These are phyloP conservation scores for Apiotrichum sp. DNA, from an alignment of 1,284 basidiomycete genomes.

Conservation along the genomic window DNA sequence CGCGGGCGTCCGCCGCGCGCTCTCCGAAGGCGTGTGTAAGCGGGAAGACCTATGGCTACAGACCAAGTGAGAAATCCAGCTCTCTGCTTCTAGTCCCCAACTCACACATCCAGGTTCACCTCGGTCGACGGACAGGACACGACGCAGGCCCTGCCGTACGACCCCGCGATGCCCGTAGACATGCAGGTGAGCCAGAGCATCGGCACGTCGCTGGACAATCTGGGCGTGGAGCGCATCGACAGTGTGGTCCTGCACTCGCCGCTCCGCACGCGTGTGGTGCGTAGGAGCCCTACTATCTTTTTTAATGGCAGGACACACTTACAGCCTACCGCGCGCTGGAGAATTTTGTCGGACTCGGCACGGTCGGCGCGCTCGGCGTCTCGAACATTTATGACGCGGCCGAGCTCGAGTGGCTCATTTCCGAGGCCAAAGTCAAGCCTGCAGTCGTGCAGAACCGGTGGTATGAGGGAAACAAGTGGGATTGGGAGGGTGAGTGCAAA, in stretches of 20 bases:
- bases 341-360: conserved; percentile 57
- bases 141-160: conserved; percentile 64
- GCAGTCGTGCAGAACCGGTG: conserved; percentile 74
- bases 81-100: background rate
- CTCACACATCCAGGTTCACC: conserved; percentile 55
- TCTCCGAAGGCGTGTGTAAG: conserved; percentile 53
- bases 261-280: conserved; percentile 52
- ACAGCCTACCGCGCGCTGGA: conserved; percentile 62
- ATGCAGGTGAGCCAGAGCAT: conserved; percentile 63
- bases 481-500: conserved; percentile 50
- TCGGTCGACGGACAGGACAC: conserved; percentile 63
- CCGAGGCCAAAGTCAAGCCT: conserved; percentile 51
- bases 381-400: conserved; percentile 67
- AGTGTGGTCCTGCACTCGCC: conserved; percentile 71
- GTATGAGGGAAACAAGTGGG: conserved; percentile 73
- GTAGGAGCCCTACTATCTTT: background rate
- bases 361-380: conserved; percentile 61
- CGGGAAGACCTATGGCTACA: conserved; percentile 65
- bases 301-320: conserved; percentile 50
- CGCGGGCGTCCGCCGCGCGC: conserved; percentile 56
- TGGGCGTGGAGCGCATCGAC: conserved; percentile 65
- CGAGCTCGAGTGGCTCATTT: conserved; percentile 54
- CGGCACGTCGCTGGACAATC: conserved; percentile 58
- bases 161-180: conserved; percentile 53
- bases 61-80: conserved; percentile 57